Conservation (phyloP, 108 stramenopile species). For the Hondaea fermentalgiana region DNA sequence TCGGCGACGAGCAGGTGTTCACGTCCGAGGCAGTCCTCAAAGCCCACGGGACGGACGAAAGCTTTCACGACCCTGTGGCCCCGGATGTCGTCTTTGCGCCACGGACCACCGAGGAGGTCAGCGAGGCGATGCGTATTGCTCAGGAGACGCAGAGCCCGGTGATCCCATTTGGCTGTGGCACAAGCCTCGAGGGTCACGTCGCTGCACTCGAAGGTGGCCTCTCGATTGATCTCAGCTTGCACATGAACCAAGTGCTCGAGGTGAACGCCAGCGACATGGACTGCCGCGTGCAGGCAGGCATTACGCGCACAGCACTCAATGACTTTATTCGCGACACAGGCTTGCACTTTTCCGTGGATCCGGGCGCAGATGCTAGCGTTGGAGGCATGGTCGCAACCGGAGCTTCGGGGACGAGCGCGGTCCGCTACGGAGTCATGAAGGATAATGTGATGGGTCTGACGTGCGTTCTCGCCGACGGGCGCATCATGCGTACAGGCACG, state of each 20-base stretch:
- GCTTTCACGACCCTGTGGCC: conserved; percentile 33
- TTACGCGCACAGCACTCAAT: conserved; percentile 58
- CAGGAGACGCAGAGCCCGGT: conserved; percentile 58
- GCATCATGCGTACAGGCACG: conserved; percentile 45
- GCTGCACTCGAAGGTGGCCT: conserved; percentile 29
- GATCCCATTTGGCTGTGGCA: conserved; percentile 85
- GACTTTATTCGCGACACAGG: conserved; percentile 52
- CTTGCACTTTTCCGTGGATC: conserved; percentile 83
- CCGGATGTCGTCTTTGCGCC: conserved; percentile 72
- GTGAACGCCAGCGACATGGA: conserved; percentile 40
- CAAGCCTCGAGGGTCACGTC: conserved; percentile 80
- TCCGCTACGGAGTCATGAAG: conserved; percentile 87
- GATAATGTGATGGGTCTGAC: conserved; percentile 73
- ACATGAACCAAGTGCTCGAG: conserved; percentile 36
- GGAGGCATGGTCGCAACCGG: conserved; percentile 74
- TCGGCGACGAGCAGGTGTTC: conserved; percentile 24
- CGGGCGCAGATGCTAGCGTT: conserved; percentile 84
- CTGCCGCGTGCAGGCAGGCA: conserved; percentile 49
- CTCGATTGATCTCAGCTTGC: not conserved
- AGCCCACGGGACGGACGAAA: conserved; percentile 66
- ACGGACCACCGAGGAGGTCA: conserved; percentile 60
- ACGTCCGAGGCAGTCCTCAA: conserved; percentile 58
- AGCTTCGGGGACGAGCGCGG: conserved; percentile 83
- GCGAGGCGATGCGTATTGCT: conserved; percentile 54
- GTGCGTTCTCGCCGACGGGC: conserved; percentile 66